These are phyloP conservation scores for Sporothrix schenckii DNA, from an alignment of 2,329 filamentous ascomycete species.

Conservation along the genomic window DNA sequence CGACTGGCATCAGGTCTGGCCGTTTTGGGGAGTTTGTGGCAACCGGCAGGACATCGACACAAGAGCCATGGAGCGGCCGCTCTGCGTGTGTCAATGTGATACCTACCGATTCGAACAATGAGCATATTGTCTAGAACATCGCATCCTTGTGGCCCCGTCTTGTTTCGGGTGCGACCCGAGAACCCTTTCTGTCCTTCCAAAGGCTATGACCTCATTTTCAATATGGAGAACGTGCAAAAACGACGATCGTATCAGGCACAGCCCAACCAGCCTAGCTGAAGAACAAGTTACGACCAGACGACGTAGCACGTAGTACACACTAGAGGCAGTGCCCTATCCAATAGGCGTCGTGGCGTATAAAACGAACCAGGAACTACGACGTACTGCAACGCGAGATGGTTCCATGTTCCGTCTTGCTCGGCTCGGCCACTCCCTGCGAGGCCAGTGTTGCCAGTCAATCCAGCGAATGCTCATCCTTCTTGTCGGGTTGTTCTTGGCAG, in stretches of 20 bases:
- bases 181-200: background rate
- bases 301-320: too few relatives aligned
- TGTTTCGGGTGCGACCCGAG: slow-evolving; percentile 17
- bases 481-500: too few relatives aligned
- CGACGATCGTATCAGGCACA: background rate
- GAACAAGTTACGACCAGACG: background rate
- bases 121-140: background rate
- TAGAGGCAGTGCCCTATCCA: background rate
- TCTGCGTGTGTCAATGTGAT: background rate
- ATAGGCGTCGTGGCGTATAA: background rate
- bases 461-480: too few relatives aligned
- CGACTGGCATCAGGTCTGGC: too few relatives aligned
- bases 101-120: background rate
- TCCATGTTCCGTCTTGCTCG: slow-evolving; percentile 5
- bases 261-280: too few relatives aligned
- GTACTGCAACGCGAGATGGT: background rate
- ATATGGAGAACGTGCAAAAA: background rate
- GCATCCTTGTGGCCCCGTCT: background rate
- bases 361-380: background rate
- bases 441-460: too few relatives aligned
- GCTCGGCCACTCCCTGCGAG: slow-evolving; percentile 21
- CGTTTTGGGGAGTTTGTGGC: too few relatives aligned
- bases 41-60: too few relatives aligned
- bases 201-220: slow-evolving; percentile 19
- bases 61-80: background rate